Conservation (phyloP, 805 yeast species). For the Hanseniaspora vineae region DNA sequence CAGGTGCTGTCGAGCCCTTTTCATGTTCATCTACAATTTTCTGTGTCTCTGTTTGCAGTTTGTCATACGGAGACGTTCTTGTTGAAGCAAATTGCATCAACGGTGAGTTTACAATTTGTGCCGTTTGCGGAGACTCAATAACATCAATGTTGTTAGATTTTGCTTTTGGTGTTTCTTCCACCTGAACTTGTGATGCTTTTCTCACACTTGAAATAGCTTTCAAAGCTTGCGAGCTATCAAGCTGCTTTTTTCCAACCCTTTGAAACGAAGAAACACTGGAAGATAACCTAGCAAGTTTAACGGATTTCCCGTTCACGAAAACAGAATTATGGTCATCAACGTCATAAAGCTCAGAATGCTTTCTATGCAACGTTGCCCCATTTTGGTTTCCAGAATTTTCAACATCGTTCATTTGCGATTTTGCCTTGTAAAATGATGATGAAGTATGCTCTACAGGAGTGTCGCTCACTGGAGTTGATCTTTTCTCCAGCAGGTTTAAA, state of each 20-base stretch:
- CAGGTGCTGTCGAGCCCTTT: neutral
- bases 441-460: constrained; percentile 3
- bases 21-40: neutral
- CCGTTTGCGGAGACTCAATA: neutral
- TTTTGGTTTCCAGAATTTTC: constrained; percentile 2
- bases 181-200: neutral
- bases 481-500: neutral
- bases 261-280: constrained; percentile 9
- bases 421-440: constrained; percentile 1
- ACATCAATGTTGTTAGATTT: neutral
- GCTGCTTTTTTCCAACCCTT: constrained; percentile 4
- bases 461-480: neutral
- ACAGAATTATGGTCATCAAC: constrained; percentile 13
- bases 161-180: neutral
- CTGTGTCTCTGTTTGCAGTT: neutral
- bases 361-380: no score
- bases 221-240: neutral
- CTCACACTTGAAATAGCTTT: no score
- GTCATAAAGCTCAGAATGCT: constrained; percentile 11
- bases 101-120: neutral
- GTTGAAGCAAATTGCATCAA: constrained; percentile 4
- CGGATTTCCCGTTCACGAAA: constrained; percentile 13
- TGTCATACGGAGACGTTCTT: neutral
- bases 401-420: neutral
- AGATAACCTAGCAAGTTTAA: constrained; percentile 20